Evolutionary conservation across 805 yeast genomes (phyloP).

Genomic region (Pachysolen tannophilus): DNA sequence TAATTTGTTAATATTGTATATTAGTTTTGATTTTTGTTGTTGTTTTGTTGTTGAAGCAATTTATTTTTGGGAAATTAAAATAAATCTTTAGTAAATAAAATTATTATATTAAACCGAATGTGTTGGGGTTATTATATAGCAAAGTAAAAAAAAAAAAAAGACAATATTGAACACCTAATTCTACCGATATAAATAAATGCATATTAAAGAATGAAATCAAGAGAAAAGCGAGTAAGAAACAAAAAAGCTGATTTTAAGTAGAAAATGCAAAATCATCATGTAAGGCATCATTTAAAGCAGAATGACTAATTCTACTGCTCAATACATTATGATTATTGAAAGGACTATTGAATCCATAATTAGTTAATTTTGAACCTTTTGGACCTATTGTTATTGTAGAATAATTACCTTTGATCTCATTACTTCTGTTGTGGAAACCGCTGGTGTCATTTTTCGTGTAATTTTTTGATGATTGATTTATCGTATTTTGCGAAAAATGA

Average conservation of each 20-base stretch:
- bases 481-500: not conserved
- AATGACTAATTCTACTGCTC: conserved; percentile 34
- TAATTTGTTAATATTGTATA: not conserved
- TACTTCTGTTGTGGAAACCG: conserved; percentile 7
- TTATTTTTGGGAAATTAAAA: no score
- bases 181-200: no score
- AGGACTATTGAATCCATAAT: conserved; percentile 34
- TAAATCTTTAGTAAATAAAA: no score
- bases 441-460: conserved; percentile 8
- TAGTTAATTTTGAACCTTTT: conserved; percentile 30
- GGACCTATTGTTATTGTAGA: conserved; percentile 34
- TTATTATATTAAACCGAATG: no score
- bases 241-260: not conserved
- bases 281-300: conserved; percentile 40
- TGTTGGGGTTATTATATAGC: no score
- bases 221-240: no score
- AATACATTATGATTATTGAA: conserved; percentile 24
- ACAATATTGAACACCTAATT: no score
- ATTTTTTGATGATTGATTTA: not conserved
- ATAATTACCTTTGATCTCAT: conserved; percentile 26
- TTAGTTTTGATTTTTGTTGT: no score
- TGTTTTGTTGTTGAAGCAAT: no score
- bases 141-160: no score
- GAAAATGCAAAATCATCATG: conserved; percentile 9
- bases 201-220: no score